phyloP scores from a whole-genome alignment of 2,329 filamentous ascomycete species.

The Paraphaeosphaeria minitans region DNA sequence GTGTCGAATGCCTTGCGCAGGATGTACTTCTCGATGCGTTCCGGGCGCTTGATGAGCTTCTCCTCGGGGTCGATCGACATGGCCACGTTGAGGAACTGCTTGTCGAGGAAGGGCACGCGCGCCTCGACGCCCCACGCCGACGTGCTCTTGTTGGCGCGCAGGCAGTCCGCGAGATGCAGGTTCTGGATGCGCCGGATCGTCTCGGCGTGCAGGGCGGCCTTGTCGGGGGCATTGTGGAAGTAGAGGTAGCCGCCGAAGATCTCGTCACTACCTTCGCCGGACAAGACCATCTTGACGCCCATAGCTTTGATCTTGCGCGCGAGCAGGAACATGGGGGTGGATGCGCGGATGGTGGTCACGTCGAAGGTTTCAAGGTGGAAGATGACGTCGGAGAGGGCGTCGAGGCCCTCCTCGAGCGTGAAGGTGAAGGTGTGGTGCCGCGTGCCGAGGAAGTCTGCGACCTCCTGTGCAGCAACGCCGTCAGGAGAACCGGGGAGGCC shows the following conservation, averaged over 20 bases:
- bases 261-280: slow-evolving; percentile 95
- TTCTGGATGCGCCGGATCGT: slow-evolving; percentile 94
- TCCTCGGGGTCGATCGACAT: slow-evolving; percentile 95
- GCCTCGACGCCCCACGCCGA: slow-evolving; percentile 98
- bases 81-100: slow-evolving; percentile 87
- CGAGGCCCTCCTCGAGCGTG: slow-evolving; percentile 94
- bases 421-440: slow-evolving; percentile 99
- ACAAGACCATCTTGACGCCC: slow-evolving; percentile 99
- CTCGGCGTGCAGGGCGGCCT: slow-evolving; percentile 92
- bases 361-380: slow-evolving; percentile 98
- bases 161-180: slow-evolving; percentile 92
- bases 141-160: slow-evolving; percentile 98
- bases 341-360: slow-evolving; percentile 97
- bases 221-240: slow-evolving; percentile 93
- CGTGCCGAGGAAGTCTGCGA: slow-evolving; percentile 94
- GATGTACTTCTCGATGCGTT: slow-evolving; percentile 95
- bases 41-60: slow-evolving; percentile 87
- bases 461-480: slow-evolving; percentile 87
- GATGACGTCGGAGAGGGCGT: slow-evolving; percentile 96
- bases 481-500: slow-evolving; percentile 92
- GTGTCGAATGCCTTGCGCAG: slow-evolving; percentile 98
- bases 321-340: slow-evolving; percentile 97
- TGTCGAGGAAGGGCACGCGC: slow-evolving; percentile 96
- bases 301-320: slow-evolving; percentile 99
- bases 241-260: slow-evolving; percentile 99